phyloP scores from a whole-genome alignment of 495 filamentous ascomycete species.

The Chaetomidium leptoderma region DNA sequence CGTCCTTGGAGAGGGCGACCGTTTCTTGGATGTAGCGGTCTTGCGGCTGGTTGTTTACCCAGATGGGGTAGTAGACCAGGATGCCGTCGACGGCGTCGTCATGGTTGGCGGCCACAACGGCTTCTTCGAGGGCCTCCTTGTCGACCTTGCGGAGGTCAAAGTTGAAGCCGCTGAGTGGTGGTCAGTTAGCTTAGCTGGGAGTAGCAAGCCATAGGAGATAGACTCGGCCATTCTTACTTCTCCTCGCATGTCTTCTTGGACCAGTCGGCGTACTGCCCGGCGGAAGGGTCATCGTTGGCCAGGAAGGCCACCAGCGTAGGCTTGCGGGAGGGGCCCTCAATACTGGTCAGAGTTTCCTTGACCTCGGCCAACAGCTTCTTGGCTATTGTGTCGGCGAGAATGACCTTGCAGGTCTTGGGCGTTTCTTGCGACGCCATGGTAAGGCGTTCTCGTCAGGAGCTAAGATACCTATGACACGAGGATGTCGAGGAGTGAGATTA shows the following conservation, averaged over 20 bases:
- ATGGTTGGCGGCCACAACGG: constrained; percentile 74
- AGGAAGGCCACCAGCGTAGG: constrained; percentile 87
- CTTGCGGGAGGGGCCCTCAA: constrained; percentile 50
- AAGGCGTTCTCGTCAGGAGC: background rate
- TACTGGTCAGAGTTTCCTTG: constrained; percentile 59
- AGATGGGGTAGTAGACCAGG: constrained; percentile 98
- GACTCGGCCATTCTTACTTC: constrained; percentile 58
- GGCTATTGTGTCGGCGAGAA: constrained; percentile 79
- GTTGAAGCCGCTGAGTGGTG: constrained; percentile 67
- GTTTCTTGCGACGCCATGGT: constrained; percentile 42
- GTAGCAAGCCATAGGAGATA: background rate
- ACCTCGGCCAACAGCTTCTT: constrained; percentile 76
- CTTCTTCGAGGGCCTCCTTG: constrained; percentile 84
- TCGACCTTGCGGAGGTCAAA: constrained; percentile 78
- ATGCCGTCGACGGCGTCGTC: constrained; percentile 81
- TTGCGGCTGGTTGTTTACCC: constrained; percentile 64
- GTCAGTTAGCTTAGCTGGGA: background rate
- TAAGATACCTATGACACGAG: background rate
- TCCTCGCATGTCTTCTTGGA: constrained; percentile 91
- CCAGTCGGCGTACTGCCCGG: constrained; percentile 91
- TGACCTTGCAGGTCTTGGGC: constrained; percentile 78
- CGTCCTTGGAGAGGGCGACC: constrained; percentile 84
- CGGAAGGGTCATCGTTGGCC: constrained; percentile 85
- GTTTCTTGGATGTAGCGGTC: constrained; percentile 95
- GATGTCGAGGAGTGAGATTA: background rate